Evolutionary conservation across 2,329 filamentous ascomycete species (phyloP), one percentile per base, ranked within the genome.

Genomic region (Cryphonectria carpinicola): DNA sequence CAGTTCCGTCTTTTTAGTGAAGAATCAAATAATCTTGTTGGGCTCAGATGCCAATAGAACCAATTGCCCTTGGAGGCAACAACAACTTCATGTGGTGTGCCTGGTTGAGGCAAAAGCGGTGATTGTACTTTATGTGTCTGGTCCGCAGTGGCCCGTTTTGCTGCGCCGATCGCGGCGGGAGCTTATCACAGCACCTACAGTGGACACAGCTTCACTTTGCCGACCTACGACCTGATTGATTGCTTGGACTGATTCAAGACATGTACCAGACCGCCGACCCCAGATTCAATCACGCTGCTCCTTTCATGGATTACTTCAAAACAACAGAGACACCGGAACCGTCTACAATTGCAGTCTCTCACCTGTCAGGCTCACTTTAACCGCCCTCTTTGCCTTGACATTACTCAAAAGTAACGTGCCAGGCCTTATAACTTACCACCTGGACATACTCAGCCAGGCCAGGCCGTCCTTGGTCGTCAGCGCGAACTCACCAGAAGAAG

Each of bases 131-230:
- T 13, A 13, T 61, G 35, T 25, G 7, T 28, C 35, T 61, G 7
- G 7, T 3, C 32, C 8, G n/a, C n/a, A 56, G 52, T 11, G 25
- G 52, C 32, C 56, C 56, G 56, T 17, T 17, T 17, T 8, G 37
- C 37, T 22, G 25, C 35, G 62, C 43, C 14, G 17, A n/a, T 74
- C 49, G 52, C 49, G n/a, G 19, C 39, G 54, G 22, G 63, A 41
- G 28, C 49, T 52, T 64, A 35, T 49, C 62, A 37, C 61, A 19
- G 43, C 43, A 22, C 17, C 43, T 46, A 17, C 43, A 49, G 46
- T 49, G 49, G 49, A 35, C 62, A 62, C 32, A 43, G 52, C 46
- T 17, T 66, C 46, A 56, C 37, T 11, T 49, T 56, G 32, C 56
- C 52, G 22, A 56, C 67, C 35, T 22, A 49, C 46, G 46, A n/a